Base-by-base conservation (phyloP, 331 rosid genomes). In the Pyracantha coccinea region DNA sequence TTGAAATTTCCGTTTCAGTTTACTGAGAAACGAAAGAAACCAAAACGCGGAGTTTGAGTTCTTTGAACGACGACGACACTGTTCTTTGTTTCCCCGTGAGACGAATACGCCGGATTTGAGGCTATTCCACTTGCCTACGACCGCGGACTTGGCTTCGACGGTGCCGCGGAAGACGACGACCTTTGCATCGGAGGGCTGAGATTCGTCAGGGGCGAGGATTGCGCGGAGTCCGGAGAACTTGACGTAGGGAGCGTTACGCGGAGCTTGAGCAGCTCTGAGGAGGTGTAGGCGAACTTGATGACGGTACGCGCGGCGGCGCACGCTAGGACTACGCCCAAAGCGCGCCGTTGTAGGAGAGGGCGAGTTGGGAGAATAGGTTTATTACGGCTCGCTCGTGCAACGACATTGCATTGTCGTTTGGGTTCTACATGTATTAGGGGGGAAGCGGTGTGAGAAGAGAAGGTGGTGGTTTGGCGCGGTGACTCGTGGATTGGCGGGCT, bases 291-390 rank as follows among this genome's bases (percentile, higher is more conserved):
- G 82, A 69, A 84, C 62, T 86, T 87, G 81, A 78, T 73, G 66
- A 91, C 52, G 68, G 94, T 80, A 35, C 93, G 93, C 5, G 78
- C 82, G 68, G 96, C 88, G 61, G 86, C 88, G 83, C 81, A 87
- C 65, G 98, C 95, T 13, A 89, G 62, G 73, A 90, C 85, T 4
- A 83, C 57, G 15, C 98, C 98, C 35, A 89, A 81, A 81, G 88
- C 83, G 97, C 98, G 52, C 98, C 98, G 82, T 93, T 96, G 63
- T 83, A 82, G 69, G 96, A 93, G 21, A 93, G 78, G 25, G 88
- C 93, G 10, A 93, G 76, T 19, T 87, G 92, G 14, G 95, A 83
- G 50, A 91, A 50, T 15, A 93, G 84, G 24, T 97, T 87, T 1
- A 69, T 77, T 5, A 93, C 62, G 81, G 88, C 94, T 75, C 83